Evolutionary conservation across 176 grass and related monocot species (phyloP), one percentile per base, ranked within the genome.

Genomic region (Eleusine indica): DNA sequence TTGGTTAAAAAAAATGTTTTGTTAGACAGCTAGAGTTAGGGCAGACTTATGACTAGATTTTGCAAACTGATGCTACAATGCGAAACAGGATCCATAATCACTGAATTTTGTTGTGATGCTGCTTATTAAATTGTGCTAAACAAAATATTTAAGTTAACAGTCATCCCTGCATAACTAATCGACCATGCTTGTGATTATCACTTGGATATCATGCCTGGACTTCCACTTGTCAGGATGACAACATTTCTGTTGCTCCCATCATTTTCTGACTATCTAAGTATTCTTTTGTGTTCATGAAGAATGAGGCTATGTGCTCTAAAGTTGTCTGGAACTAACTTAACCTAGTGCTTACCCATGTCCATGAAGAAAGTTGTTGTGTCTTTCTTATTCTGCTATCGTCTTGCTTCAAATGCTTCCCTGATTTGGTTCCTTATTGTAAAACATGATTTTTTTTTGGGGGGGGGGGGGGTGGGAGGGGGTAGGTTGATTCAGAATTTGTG

Each of bases 381-480:
- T 56, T 81, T 51, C 37, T 6, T 63, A 42, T 83, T 77, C 58
- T 78, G 29, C 72, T 66, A 77, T 56, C 40, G 48, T 53, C 47
- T 37, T 72, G 66, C 25, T 57, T 57, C 54, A 21, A 17, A 57
- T 7, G 54, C 0, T 56, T 83, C 57, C 54, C 57, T 65, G 22
- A 46, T 57, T 83, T 37, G 37, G 10, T 29, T 44, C 74, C 47
- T 67, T 2, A 0, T 18, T 79, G 22, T 58, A 9, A 73, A 16
- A 22, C 38, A n/a, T 73, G 48, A 54, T 54, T 65, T 53, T 56
- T 37, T 35, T 35, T 32, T 32, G 32, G 32, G 32, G 32, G 32
- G 32, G 32, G 32, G 32, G 32, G 32, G 32, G 32, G 49, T 57
- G 52, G 32, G 32, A 0, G 32, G 32, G 32, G 32, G 32, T 35